Evolutionary conservation across 305 asterid species (phyloP), one percentile per base, ranked within the genome.

Genomic region (Plantago coronopus): DNA sequence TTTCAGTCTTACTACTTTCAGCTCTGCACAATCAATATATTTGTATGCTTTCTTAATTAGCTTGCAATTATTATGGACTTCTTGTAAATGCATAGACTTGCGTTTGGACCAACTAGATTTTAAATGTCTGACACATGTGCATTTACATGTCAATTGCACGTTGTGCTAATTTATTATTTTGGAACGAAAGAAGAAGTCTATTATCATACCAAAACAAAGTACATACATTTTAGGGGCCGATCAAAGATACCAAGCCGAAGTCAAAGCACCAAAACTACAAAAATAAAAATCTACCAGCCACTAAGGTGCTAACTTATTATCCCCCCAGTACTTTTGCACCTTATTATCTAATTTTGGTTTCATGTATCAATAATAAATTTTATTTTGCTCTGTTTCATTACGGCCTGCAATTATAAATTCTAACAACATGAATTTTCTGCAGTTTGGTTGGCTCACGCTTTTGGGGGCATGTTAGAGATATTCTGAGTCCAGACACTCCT

Each of bases 391-490:
- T 31, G 7, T 14, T 73, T 61, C 47, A 21, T 59, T 59, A 11
- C 18, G 46, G 62, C 51, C 38, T 68, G 57, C 57, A 48, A 40
- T 64, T 70, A 19, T 61, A 34, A 45, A 40, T 10, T 57, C 79
- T 81, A 53, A 74, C 45, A 40, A 60, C 51, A 44, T 18, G 42
- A 45, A 8, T 56, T 69, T 74, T 64, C 51, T 37, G 69, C 95
- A 91, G 98, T 71, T 66, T 89, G 62, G 61, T 80, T 61, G 95
- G 94, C 50, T 81, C 88, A 40, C 84, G 94, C 57, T 89, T 91
- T 57, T 86, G 91, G 95, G 97, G 72, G 63, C 67, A 68, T 50
- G 59, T 83, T 64, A 89, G 79, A 69, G 80, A 91, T 62, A 70
- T 80, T 68, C 75, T 91, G 79, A 86, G 89, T 78, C 98, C 98